These are phyloP conservation scores for Rhodofomes roseus DNA, from an alignment of 1,284 basidiomycete genomes.

Conservation along the genomic window DNA sequence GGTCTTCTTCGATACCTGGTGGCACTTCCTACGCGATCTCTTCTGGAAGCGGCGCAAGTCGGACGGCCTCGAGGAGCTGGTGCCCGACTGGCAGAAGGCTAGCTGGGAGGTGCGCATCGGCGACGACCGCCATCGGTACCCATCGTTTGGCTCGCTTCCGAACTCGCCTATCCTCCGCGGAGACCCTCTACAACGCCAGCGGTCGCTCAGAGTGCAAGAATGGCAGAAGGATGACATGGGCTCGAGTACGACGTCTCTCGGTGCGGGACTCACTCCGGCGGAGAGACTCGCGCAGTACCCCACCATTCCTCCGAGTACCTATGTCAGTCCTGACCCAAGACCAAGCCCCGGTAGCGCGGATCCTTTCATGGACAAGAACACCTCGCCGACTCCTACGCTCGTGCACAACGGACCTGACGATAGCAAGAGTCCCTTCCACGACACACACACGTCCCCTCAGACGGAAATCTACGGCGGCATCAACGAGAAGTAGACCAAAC, in stretches of 20 bases:
- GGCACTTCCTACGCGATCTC: constrained; percentile 50
- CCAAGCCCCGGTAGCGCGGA: neutral
- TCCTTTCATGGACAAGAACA: neutral
- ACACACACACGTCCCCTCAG: neutral
- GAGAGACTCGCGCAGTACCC: neutral
- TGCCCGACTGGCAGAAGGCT: constrained; percentile 59
- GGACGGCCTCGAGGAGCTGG: constrained; percentile 47
- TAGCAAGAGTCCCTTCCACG: neutral
- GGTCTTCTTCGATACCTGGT: constrained; percentile 67
- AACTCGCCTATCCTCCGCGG: neutral
- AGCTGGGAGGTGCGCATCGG: constrained; percentile 55
- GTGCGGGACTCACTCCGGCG: neutral
- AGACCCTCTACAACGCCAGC: constrained; percentile 1
- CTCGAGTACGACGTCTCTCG: neutral
- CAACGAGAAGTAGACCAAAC: neutral
- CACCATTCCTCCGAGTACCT: neutral
- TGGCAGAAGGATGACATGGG: constrained; percentile 3
- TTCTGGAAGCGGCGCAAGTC: constrained; percentile 31
- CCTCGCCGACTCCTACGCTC: neutral
- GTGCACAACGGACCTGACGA: neutral
- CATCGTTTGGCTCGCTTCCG: constrained; percentile 24
- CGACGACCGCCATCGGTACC: constrained; percentile 35
- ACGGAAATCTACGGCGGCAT: constrained; percentile 10
- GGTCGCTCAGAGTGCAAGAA: neutral
- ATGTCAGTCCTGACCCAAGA: constrained; percentile 4